Conservation (phyloP, 257 asterid species). For the Galeopsis tetrahit region DNA sequence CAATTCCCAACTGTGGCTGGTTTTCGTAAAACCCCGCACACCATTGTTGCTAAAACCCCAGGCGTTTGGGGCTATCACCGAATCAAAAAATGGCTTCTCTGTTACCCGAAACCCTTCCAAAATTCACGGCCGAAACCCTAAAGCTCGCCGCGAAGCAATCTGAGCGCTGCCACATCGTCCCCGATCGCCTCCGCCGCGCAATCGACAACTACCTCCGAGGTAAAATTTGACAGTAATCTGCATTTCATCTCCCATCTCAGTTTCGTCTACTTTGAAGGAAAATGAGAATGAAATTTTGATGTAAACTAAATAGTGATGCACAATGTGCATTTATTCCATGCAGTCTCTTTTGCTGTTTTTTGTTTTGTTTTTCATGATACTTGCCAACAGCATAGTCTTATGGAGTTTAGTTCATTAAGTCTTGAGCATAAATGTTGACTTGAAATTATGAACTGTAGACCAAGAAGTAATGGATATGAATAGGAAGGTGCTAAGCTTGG, state of each 20-base stretch:
- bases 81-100: conserved; percentile 58
- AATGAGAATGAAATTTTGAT: conserved; percentile 11
- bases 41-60: conserved; percentile 29
- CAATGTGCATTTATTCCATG: neutral
- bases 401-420: conserved; percentile 3
- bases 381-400: conserved; percentile 7
- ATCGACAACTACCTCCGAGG: conserved; percentile 76
- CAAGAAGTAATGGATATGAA: conserved; percentile 80
- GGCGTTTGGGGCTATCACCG: neutral
- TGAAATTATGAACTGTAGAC: conserved; percentile 48
- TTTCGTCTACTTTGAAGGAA: neutral
- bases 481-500: conserved; percentile 81
- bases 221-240: conserved; percentile 25
- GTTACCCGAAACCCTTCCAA: conserved; percentile 66
- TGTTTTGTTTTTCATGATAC: neutral
- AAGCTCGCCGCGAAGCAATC: conserved; percentile 93
- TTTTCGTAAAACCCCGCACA: conserved; percentile 30
- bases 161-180: conserved; percentile 70
- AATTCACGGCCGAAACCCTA: conserved; percentile 81
- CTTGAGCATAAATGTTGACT: neutral
- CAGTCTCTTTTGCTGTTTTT: neutral
- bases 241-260: neutral
- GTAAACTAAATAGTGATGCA: neutral
- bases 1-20: neutral
- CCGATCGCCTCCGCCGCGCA: conserved; percentile 78